Evolutionary conservation across 1,284 basidiomycete genomes (phyloP), one percentile per base, ranked within the genome.

Genomic region (Wolfiporia cocos): DNA sequence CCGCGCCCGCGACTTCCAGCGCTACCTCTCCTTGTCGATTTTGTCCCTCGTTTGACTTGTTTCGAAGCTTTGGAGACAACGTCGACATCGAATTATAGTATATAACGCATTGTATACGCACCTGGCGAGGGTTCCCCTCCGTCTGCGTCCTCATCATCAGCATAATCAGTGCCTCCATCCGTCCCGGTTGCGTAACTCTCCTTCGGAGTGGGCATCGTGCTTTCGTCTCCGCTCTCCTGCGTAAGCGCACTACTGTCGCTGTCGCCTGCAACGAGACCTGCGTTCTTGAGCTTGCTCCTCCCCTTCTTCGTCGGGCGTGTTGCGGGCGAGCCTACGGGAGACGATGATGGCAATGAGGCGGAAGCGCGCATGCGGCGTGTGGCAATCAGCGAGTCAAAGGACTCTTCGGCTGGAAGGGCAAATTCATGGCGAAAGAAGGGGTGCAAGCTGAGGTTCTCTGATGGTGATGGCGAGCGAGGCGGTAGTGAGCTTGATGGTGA

Each of bases 221-320:
- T 74, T 50, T 87, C 86, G 43, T 87, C 85, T 6, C 77, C 83
- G 46, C 82, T 87, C 58, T 87, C 84, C 56, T 84, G 78, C 6
- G 85, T 88, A 52, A 87, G 56, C 24, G 81, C 85, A 48, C 86
- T 88, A 51, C 82, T 86, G 52, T 87, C 85, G 55, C 86, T 88
- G 54, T 88, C 83, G 3, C 82, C 83, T 20, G 76, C 78, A 2
- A 86, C 74, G 17, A 86, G 61, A 1, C 84, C 84, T 0, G 82
- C 81, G 44, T 78, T 75, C 43, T 55, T 59, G 21, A 56, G 44
- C 43, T 56, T 54, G 39, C 52, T 53, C 36, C 57, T 54, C 36
- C 59, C 53, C 39, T 60, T 53, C 44, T 53, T 49, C 20, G 61
- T 44, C 10, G 56, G 56, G 11, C 42, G 70, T 56, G 52, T 69